Evolutionary conservation across 192 early-diverging fungal genomes (phyloP).

Genomic region (Umbelopsis sp.): DNA sequence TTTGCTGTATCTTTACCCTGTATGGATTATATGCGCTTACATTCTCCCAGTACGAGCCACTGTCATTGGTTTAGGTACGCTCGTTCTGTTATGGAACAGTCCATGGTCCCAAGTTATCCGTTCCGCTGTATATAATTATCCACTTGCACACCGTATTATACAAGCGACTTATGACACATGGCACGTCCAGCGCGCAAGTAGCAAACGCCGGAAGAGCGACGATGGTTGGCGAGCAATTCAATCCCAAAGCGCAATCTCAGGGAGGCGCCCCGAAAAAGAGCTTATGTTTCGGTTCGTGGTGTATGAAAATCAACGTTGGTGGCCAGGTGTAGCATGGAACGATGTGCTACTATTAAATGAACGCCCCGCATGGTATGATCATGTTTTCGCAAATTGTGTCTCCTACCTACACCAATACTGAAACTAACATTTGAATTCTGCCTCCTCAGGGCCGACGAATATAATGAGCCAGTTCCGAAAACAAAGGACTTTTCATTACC

Average conservation of each 20-base stretch:
- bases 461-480: constrained; percentile 48
- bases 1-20: constrained; percentile 33
- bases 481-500: constrained; percentile 48
- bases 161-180: neutral
- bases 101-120: constrained; percentile 47
- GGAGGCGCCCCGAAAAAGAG: constrained; percentile 24
- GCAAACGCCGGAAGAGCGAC: neutral
- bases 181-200: neutral
- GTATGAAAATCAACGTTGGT: constrained; percentile 59
- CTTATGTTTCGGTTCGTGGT: constrained; percentile 49
- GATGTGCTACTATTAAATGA: constrained; percentile 53
- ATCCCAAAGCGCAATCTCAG: constrained; percentile 8
- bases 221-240: constrained; percentile 8
- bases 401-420: neutral
- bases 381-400: neutral
- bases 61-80: constrained; percentile 31
- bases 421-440: too few relatives aligned
- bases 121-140: constrained; percentile 24
- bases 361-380: constrained; percentile 49
- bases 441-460: constrained; percentile 47
- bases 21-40: constrained; percentile 43
- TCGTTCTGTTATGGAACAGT: constrained; percentile 46
- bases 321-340: constrained; percentile 54
- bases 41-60: constrained; percentile 44
- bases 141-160: neutral